These are phyloP conservation scores for Geotrichum ghanense DNA, from an alignment of 805 yeast species.

Conservation along the genomic window DNA sequence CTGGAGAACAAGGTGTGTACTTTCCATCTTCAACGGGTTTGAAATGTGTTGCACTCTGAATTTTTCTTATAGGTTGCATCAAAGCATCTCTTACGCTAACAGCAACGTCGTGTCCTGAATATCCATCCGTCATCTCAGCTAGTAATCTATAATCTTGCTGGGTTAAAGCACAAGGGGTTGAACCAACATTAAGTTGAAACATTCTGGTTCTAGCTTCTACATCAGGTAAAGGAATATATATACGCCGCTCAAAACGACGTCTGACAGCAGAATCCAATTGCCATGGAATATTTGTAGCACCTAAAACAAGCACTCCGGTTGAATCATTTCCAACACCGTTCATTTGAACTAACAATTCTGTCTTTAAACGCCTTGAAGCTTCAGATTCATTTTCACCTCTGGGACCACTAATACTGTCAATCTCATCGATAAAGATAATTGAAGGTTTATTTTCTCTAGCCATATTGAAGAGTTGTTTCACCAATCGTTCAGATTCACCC, in stretches of 20 bases:
- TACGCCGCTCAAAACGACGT: conserved; percentile 91
- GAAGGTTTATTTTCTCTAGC: conserved; percentile 95
- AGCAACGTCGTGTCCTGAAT: conserved; percentile 94
- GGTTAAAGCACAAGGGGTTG: conserved; percentile 70
- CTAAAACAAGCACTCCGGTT: conserved; percentile 82
- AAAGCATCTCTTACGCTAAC: conserved; percentile 95
- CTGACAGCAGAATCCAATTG: conserved; percentile 95
- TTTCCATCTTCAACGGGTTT: conserved; percentile 36
- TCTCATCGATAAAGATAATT: conserved; percentile 94
- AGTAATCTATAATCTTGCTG: conserved; percentile 63
- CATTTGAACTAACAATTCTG: conserved; percentile 94
- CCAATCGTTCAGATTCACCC: conserved; percentile 97
- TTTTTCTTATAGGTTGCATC: conserved; percentile 95
- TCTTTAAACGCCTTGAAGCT: conserved; percentile 90
- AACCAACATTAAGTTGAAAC: conserved; percentile 90
- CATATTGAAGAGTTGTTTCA: conserved; percentile 88
- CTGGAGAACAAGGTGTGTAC: conserved; percentile 93
- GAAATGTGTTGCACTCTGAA: conserved; percentile 94
- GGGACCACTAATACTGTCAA: conserved; percentile 95
- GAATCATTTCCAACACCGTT: conserved; percentile 97
- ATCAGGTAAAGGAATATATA: conserved; percentile 91
- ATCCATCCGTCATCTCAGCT: conserved; percentile 93
- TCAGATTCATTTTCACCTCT: conserved; percentile 97
- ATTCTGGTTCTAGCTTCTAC: conserved; percentile 82
- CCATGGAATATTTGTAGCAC: conserved; percentile 99